Percentiles rank a stretch among this genome's conserved stretches.
phyloP scores from a whole-genome alignment of 305 asterid species.

The Fraxinus floribunda region DNA sequence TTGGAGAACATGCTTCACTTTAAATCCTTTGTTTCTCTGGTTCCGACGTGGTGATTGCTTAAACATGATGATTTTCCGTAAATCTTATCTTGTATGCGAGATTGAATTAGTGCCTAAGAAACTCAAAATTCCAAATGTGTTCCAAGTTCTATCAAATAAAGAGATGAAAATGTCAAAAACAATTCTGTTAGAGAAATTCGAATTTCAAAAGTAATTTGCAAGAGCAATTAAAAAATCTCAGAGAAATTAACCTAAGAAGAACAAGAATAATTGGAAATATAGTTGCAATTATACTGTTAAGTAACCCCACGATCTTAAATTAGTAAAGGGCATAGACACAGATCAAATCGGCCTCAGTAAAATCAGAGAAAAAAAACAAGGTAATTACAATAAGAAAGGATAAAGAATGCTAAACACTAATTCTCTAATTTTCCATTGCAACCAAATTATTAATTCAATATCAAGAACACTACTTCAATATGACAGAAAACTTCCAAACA shows the following conservation, averaged over 20 bases:
- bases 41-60: conserved; percentile 73
- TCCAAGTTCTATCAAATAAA: conserved; percentile 13
- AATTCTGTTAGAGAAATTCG: neutral
- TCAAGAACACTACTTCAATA: conserved; percentile 1
- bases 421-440: neutral
- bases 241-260: neutral
- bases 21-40: conserved; percentile 76
- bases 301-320: neutral
- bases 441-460: neutral
- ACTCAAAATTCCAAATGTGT: conserved; percentile 5
- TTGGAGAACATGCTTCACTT: conserved; percentile 84
- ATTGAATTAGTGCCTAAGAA: neutral
- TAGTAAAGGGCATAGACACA: neutral
- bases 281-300: neutral
- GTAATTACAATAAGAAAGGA: neutral
- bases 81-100: neutral
- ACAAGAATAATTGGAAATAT: neutral
- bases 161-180: neutral
- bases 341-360: conserved; percentile 8
- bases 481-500: conserved; percentile 1
- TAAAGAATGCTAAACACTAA: neutral
- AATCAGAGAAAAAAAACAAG: neutral
- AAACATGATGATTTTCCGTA: conserved; percentile 45
- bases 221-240: neutral
- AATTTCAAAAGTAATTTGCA: conserved; percentile 9